These are phyloP conservation scores for Craterostigma plantagineum DNA, from an alignment of 257 asterid species.

Conservation along the genomic window DNA sequence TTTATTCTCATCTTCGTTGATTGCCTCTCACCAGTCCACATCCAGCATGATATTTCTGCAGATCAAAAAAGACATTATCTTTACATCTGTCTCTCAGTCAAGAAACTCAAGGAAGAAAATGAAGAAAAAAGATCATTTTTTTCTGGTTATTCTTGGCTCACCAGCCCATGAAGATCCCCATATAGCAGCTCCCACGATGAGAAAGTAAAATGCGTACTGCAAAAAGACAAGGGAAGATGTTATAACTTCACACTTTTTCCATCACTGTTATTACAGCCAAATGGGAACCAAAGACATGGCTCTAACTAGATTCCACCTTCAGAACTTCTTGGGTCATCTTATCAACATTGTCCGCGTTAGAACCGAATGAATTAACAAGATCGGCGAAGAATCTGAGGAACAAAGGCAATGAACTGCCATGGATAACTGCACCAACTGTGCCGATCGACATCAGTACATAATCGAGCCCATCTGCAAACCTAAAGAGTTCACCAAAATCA, in stretches of 20 bases:
- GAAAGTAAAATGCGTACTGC: slow-evolving; percentile 98
- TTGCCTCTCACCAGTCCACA: slow-evolving; percentile 91
- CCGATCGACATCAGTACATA: slow-evolving; percentile 72
- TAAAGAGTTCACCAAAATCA: slow-evolving; percentile 34
- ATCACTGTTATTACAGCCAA: background rate
- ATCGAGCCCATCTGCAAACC: slow-evolving; percentile 86
- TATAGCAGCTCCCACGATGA: slow-evolving; percentile 98
- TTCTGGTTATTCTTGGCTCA: slow-evolving; percentile 3
- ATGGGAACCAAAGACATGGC: background rate
- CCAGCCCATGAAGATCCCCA: slow-evolving; percentile 99
- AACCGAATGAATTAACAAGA: slow-evolving; percentile 96
- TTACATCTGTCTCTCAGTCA: too few relatives aligned
- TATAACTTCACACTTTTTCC: background rate
- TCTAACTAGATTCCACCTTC: slow-evolving; percentile 69
- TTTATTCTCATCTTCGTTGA: slow-evolving; percentile 63
- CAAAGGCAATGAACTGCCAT: slow-evolving; percentile 85
- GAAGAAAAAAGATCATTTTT: background rate
- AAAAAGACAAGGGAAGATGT: slow-evolving; percentile 3
- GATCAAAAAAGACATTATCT: background rate
- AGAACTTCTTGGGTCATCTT: slow-evolving; percentile 92
- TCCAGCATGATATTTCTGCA: slow-evolving; percentile 82
- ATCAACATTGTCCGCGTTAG: slow-evolving; percentile 76
- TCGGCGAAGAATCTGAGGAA: slow-evolving; percentile 96
- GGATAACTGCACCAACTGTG: slow-evolving; percentile 79
- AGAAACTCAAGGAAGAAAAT: background rate